These are phyloP conservation scores for Amanita pseudoporphyria DNA, from an alignment of 768 basidiomycete genomes.

Conservation along the genomic window DNA sequence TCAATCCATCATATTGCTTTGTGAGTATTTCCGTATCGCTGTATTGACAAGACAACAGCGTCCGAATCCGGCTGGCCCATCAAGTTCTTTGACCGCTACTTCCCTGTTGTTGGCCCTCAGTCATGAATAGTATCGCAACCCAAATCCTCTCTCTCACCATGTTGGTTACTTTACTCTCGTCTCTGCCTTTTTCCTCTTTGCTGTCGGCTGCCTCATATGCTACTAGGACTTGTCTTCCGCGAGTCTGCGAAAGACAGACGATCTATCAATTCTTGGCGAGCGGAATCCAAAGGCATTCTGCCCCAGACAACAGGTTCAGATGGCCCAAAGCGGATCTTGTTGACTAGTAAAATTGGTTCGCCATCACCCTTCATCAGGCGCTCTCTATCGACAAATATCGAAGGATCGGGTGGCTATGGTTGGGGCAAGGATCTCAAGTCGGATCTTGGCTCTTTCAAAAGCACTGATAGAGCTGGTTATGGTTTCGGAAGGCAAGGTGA, in stretches of 20 bases:
- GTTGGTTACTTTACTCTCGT: slow-evolving; percentile 82
- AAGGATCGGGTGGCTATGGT: slow-evolving; percentile 6
- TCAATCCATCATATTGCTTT: slow-evolving; percentile 65
- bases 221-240: slow-evolving; percentile 75
- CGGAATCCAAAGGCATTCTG: slow-evolving; percentile 44
- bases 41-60: slow-evolving; percentile 23
- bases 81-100: slow-evolving; percentile 74
- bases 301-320: slow-evolving; percentile 19
- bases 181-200: slow-evolving; percentile 78
- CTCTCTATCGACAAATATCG: slow-evolving; percentile 1
- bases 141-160: slow-evolving; percentile 65
- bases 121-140: slow-evolving; percentile 43
- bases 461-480: slow-evolving; percentile 36
- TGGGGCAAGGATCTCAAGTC: slow-evolving; percentile 1
- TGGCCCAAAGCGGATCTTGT: slow-evolving; percentile 7
- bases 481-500: slow-evolving; percentile 81
- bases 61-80: slow-evolving; percentile 76
- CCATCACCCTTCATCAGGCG: slow-evolving; percentile 5
- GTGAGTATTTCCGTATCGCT: slow-evolving; percentile 24
- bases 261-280: slow-evolving; percentile 59
- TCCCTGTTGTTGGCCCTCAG: slow-evolving; percentile 73
- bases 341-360: not conserved
- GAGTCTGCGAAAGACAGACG: slow-evolving; percentile 55
- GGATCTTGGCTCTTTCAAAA: slow-evolving; percentile 19
- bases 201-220: slow-evolving; percentile 72